Evolutionary conservation across 371 early-diverging fungal genomes (phyloP).

Genomic region (Thermomucor indicae-seudaticae): DNA sequence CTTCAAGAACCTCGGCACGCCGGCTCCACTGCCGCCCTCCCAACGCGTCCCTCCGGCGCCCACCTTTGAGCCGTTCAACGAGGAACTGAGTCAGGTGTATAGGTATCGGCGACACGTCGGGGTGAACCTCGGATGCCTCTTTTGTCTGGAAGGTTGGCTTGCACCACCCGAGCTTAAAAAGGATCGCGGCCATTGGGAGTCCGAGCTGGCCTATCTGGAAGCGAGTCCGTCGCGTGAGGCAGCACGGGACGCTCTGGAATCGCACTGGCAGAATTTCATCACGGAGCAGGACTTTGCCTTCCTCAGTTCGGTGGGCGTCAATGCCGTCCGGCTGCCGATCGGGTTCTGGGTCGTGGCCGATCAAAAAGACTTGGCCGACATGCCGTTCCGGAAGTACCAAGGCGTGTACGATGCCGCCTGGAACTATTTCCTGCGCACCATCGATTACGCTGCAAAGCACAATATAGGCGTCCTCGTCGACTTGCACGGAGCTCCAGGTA

Average conservation of each 20-base stretch:
- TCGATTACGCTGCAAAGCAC: slow-evolving; percentile 51
- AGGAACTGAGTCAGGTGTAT: slow-evolving; percentile 13
- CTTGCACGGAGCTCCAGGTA: slow-evolving; percentile 67
- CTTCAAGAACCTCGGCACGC: slow-evolving; percentile 8
- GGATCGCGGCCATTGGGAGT: slow-evolving; percentile 38
- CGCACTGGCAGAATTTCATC: slow-evolving; percentile 58
- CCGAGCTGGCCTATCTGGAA: slow-evolving; percentile 35
- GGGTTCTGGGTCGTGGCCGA: slow-evolving; percentile 61
- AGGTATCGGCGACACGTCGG: slow-evolving; percentile 36
- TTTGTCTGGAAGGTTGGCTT: slow-evolving; percentile 62
- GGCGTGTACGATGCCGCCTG: slow-evolving; percentile 30
- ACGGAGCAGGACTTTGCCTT: slow-evolving; percentile 55
- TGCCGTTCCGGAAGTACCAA: slow-evolving; percentile 15
- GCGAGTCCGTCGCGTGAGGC: slow-evolving; percentile 34
- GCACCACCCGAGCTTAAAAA: slow-evolving; percentile 24
- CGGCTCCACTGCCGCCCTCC: slow-evolving; percentile 4
- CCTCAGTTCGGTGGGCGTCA: slow-evolving; percentile 51
- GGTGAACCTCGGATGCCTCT: slow-evolving; percentile 62
- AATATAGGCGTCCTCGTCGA: slow-evolving; percentile 62
- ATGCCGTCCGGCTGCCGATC: slow-evolving; percentile 64
- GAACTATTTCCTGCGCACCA: slow-evolving; percentile 38
- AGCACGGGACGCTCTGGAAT: slow-evolving; percentile 34
- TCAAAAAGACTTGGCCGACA: slow-evolving; percentile 5
- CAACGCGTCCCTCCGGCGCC: slow-evolving; percentile 11
- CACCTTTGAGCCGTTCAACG: slow-evolving; percentile 17